Conservation (phyloP, 2,329 filamentous ascomycete species). For the Cladophialophora bantiana region DNA sequence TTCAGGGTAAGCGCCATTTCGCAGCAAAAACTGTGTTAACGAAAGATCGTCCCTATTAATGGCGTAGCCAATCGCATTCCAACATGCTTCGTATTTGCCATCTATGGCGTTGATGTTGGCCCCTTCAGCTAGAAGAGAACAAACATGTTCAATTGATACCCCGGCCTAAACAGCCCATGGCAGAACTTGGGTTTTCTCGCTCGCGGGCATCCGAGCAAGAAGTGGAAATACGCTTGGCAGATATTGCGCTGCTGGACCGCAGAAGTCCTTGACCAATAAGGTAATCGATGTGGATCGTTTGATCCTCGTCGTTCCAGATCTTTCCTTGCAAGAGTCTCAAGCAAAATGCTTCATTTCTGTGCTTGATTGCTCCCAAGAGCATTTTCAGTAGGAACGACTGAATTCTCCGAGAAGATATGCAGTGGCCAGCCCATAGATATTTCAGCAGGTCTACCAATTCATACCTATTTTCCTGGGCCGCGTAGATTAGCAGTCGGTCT, state of each 20-base stretch:
- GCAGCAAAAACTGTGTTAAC: conserved; percentile 5
- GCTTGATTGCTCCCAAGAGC: too few relatives aligned
- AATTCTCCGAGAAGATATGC: too few relatives aligned
- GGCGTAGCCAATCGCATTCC: conserved; percentile 11
- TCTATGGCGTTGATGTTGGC: conserved; percentile 17
- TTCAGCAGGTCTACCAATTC: conserved; percentile 1
- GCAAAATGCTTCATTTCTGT: too few relatives aligned
- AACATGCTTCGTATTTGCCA: not conserved
- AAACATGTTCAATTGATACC: not conserved
- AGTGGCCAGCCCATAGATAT: too few relatives aligned
- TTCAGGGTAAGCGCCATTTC: conserved; percentile 2
- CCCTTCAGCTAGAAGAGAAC: not conserved
- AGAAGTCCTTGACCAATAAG: too few relatives aligned
- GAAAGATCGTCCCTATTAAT: conserved; percentile 3
- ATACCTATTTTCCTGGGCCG: not conserved
- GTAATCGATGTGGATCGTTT: too few relatives aligned
- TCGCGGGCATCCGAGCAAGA: not conserved
- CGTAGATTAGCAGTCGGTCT: not conserved
- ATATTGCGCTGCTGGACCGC: too few relatives aligned
- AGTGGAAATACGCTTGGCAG: too few relatives aligned
- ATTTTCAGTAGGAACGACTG: too few relatives aligned
- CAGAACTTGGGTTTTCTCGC: not conserved
- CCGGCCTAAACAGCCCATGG: conserved; percentile 4
- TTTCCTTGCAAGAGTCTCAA: too few relatives aligned
- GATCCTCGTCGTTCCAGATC: too few relatives aligned